phyloP scores from a whole-genome alignment of 306 rosid genomes.

The Malus orientalis region DNA sequence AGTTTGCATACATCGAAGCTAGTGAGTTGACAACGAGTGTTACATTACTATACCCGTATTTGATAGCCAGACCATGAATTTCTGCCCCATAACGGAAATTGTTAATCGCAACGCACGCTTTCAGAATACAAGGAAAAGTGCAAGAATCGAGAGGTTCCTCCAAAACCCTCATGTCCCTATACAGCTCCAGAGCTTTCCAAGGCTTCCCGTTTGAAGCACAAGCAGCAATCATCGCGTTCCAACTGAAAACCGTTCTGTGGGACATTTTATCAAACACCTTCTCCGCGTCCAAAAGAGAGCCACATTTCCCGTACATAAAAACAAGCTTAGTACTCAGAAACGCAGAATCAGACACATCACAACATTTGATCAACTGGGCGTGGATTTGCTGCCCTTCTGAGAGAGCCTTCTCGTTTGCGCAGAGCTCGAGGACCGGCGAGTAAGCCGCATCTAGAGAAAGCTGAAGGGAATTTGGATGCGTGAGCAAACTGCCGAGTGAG shows the following conservation, averaged over 20 bases:
- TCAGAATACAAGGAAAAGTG: conserved; percentile 49
- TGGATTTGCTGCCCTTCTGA: conserved; percentile 57
- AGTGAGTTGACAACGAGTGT: conserved; percentile 56
- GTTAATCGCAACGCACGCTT: conserved; percentile 41
- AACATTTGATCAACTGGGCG: conserved; percentile 41
- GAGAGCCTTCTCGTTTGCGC: conserved; percentile 39
- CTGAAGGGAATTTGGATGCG: neutral
- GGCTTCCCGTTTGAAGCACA: conserved; percentile 44
- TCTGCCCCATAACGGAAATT: conserved; percentile 32
- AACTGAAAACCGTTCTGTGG: conserved; percentile 49
- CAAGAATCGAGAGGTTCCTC: conserved; percentile 43
- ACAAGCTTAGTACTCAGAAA: conserved; percentile 55
- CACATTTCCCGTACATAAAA: conserved; percentile 56
- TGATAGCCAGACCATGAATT: conserved; percentile 61
- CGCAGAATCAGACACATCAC: conserved; percentile 17
- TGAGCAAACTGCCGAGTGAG: conserved; percentile 20
- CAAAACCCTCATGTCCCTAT: conserved; percentile 39
- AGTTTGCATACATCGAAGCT: conserved; percentile 62
- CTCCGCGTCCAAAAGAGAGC: conserved; percentile 33
- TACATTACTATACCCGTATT: conserved; percentile 37
- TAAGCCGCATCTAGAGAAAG: conserved; percentile 32
- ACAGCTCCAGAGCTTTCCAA: conserved; percentile 38
- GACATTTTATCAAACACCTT: conserved; percentile 53
- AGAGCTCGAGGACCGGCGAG: conserved; percentile 53
- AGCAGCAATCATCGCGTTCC: conserved; percentile 77